Evolutionary conservation across 495 filamentous ascomycete genomes (phyloP).

Genomic region (Trypethelium eluteriae): DNA sequence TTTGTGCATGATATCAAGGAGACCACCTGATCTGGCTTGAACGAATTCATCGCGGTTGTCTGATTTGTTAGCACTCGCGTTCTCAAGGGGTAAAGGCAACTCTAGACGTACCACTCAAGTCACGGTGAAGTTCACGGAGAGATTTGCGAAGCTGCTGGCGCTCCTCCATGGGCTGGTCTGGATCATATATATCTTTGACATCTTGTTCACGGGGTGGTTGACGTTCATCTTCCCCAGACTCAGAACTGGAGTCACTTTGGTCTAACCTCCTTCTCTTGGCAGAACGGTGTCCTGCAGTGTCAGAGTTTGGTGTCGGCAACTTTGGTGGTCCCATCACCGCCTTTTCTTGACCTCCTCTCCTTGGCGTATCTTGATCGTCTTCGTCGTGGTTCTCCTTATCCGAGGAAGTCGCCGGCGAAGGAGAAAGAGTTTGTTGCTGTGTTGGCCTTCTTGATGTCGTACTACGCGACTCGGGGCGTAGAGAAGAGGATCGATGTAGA

Average conservation of each 20-base stretch:
- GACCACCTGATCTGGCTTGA: constrained; percentile 22
- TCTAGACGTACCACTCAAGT: not conserved
- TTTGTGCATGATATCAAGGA: constrained; percentile 53
- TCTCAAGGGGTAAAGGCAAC: not conserved
- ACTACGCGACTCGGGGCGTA: not conserved
- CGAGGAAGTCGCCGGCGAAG: constrained; percentile 13
- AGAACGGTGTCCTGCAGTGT: constrained; percentile 12
- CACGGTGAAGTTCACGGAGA: constrained; percentile 12
- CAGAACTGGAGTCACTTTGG: constrained; percentile 11
- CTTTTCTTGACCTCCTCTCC: constrained; percentile 18
- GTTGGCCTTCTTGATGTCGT: not conserved
- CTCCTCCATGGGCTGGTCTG: constrained; percentile 76
- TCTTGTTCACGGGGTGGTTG: constrained; percentile 49
- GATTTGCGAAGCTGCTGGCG: constrained; percentile 54
- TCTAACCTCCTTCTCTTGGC: constrained; percentile 23
- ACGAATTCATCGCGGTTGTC: constrained; percentile 30
- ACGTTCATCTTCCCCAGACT: constrained; percentile 43
- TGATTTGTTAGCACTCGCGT: constrained; percentile 19
- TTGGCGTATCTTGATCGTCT: not conserved
- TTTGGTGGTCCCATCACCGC: constrained; percentile 15
- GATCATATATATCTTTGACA: constrained; percentile 66
- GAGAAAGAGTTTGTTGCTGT: not conserved
- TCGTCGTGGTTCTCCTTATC: constrained; percentile 29
- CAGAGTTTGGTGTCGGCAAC: constrained; percentile 23
- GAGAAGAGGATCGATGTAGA: not conserved